Conservation (phyloP, 257 asterid genomes). For the Solanum pimpinellifolium region DNA sequence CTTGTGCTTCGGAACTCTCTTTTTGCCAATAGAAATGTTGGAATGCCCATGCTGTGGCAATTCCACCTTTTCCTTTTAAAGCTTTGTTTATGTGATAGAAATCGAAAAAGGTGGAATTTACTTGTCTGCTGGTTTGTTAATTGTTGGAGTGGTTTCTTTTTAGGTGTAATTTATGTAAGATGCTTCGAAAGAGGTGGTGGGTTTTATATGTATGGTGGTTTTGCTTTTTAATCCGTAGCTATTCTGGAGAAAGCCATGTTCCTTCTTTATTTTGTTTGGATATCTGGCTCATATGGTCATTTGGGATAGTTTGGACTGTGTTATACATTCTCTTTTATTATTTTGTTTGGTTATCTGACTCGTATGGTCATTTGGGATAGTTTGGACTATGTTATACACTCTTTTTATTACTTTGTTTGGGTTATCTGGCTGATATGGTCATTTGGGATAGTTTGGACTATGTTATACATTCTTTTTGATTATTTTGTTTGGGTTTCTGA, state of each 20-base stretch:
- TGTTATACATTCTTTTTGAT: neutral
- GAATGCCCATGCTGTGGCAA: neutral
- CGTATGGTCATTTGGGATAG: neutral
- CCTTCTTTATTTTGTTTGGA: neutral
- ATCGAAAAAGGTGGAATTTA: neutral
- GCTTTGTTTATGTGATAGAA: neutral
- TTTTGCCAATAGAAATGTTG: neutral
- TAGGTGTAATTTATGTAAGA: neutral
- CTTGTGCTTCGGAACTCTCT: neutral
- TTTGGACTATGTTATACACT: neutral
- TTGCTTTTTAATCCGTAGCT: neutral
- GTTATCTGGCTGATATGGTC: neutral
- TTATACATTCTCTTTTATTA: neutral
- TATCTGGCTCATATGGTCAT: neutral
- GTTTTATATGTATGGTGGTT: neutral
- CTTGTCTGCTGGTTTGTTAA: neutral
- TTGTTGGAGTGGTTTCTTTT: neutral
- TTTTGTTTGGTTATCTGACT: neutral
- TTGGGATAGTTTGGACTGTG: neutral
- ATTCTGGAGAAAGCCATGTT: neutral
- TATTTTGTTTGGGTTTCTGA: neutral
- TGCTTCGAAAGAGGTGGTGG: neutral
- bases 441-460: neutral
- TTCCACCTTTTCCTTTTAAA: neutral
- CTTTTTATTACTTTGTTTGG: neutral